Evolutionary conservation across 2,329 filamentous ascomycete genomes (phyloP).

Genomic region (Madurella mycetomatis): DNA sequence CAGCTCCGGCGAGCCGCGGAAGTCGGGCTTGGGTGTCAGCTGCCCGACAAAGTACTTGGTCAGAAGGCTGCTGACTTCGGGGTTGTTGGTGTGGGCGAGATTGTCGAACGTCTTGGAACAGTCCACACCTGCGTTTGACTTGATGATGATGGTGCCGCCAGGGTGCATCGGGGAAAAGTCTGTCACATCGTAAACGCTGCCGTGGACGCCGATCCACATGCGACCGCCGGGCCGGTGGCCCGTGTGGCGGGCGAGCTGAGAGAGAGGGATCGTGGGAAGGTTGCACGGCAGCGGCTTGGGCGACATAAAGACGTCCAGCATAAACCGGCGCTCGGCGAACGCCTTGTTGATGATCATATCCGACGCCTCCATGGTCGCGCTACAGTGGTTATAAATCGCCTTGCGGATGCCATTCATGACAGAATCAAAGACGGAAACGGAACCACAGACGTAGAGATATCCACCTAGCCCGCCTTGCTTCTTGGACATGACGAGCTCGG

Average conservation of each 20-base stretch:
- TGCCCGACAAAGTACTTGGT: conserved; percentile 53
- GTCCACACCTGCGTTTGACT: conserved; percentile 52
- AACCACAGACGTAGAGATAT: conserved; percentile 47
- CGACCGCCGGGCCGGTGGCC: conserved; percentile 44
- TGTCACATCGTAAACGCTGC: conserved; percentile 50
- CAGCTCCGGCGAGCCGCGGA: conserved; percentile 40
- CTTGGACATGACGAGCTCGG: conserved; percentile 54
- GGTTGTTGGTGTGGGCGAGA: conserved; percentile 51
- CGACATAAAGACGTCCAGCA: conserved; percentile 55
- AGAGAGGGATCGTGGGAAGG: conserved; percentile 45
- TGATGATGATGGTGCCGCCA: conserved; percentile 49
- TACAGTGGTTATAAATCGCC: conserved; percentile 50
- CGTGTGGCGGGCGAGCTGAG: conserved; percentile 46
- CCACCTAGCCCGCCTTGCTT: conserved; percentile 48
- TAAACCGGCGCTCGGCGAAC: conserved; percentile 52
- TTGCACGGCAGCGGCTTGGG: conserved; percentile 49
- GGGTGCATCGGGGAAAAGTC: conserved; percentile 52
- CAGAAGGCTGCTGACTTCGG: conserved; percentile 48
- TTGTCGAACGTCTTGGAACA: conserved; percentile 50
- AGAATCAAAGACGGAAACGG: conserved; percentile 47
- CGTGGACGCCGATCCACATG: conserved; percentile 51
- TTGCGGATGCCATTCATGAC: conserved; percentile 54
- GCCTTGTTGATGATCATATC: conserved; percentile 49
- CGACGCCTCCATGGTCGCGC: conserved; percentile 47
- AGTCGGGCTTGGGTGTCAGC: conserved; percentile 47